Conservation (phyloP, 805 yeast genomes). For the Lipomyces oligophaga region DNA sequence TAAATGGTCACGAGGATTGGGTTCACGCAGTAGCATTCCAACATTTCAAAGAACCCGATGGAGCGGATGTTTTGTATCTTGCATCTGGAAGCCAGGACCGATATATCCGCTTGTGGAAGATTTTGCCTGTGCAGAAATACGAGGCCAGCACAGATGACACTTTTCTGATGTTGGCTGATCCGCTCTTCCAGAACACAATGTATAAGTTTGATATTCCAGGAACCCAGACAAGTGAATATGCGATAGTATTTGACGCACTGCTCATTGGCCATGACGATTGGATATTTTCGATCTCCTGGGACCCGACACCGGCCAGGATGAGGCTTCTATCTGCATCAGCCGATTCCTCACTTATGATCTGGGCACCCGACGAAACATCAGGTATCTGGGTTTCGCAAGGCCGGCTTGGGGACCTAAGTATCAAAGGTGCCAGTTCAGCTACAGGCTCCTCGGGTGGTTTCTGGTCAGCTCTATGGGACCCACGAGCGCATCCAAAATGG, state of each 20-base stretch:
- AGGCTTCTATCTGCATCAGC: slow-evolving; percentile 81
- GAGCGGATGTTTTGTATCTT: slow-evolving; percentile 53
- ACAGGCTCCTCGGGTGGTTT: slow-evolving; percentile 88
- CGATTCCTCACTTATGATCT: slow-evolving; percentile 86
- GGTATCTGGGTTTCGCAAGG: slow-evolving; percentile 85
- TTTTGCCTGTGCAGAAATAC: slow-evolving; percentile 13
- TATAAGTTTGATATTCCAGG: slow-evolving; percentile 12
- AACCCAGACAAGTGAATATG: slow-evolving; percentile 34
- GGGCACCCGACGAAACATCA: slow-evolving; percentile 83
- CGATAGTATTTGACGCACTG: slow-evolving; percentile 79
- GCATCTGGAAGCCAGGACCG: slow-evolving; percentile 94
- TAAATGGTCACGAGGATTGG: slow-evolving; percentile 97
- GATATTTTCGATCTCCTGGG: slow-evolving; percentile 86
- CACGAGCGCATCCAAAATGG: slow-evolving; percentile 39
- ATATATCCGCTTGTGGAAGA: slow-evolving; percentile 80
- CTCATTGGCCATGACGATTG: slow-evolving; percentile 98
- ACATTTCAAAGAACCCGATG: slow-evolving; percentile 35
- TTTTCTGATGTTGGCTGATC: slow-evolving; percentile 15
- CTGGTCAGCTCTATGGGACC: slow-evolving; percentile 64
- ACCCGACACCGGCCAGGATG: slow-evolving; percentile 48
- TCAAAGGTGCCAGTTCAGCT: slow-evolving; percentile 97
- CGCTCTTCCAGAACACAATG: slow-evolving; percentile 15
- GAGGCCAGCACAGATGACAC: slow-evolving; percentile 2
- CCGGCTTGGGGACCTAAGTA: slow-evolving; percentile 85
- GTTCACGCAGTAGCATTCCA: slow-evolving; percentile 67